Evolutionary conservation across 352 stramenopile species (phyloP).

Genomic region (Phytopythium delawarense): DNA sequence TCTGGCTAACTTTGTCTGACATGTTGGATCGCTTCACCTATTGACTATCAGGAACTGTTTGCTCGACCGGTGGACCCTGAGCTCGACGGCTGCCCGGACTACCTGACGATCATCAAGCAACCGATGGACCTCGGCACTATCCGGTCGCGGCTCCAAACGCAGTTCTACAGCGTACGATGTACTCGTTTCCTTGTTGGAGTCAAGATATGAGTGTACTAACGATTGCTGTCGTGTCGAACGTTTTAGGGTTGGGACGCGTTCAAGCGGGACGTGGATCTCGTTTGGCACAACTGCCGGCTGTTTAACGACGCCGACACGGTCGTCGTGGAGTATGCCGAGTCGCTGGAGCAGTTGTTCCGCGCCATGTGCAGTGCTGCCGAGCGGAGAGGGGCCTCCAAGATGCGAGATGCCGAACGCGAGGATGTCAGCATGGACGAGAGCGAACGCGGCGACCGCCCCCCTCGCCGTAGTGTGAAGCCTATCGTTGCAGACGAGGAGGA

Average conservation of each 20-base stretch:
- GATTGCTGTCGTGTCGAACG: neutral
- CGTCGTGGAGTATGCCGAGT: slow-evolving; percentile 74
- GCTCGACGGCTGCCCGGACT: slow-evolving; percentile 80
- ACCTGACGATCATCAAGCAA: slow-evolving; percentile 74
- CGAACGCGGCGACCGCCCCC: neutral
- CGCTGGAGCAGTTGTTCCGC: slow-evolving; percentile 58
- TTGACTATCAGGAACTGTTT: slow-evolving; percentile 61
- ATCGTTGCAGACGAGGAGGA: slow-evolving; percentile 15
- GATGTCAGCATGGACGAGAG: slow-evolving; percentile 12
- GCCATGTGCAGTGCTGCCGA: slow-evolving; percentile 58
- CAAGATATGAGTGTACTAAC: neutral
- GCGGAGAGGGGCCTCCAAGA: slow-evolving; percentile 40
- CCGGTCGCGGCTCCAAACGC: slow-evolving; percentile 41
- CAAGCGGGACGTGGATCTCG: slow-evolving; percentile 69
- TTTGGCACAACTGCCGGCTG: slow-evolving; percentile 81
- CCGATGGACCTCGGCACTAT: slow-evolving; percentile 88
- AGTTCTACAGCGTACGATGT: slow-evolving; percentile 60
- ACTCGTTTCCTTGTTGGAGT: neutral
- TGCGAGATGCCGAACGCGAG: slow-evolving; percentile 27
- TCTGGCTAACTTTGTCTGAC: neutral
- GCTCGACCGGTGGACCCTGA: slow-evolving; percentile 78
- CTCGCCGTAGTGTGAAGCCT: neutral
- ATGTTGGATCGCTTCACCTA: neutral
- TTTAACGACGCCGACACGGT: slow-evolving; percentile 79
- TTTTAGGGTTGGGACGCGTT: slow-evolving; percentile 70